Evolutionary conservation across 176 grass and related monocot species (phyloP).

Genomic region (maize (Zea mays)): Zm-B73-REFERENCE-NAM-5.0 NC_050096.1:235474501-235475000

Average conservation of each 20-base stretch:
- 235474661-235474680: constrained; percentile 36
- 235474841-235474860: constrained; percentile 36
- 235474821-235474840: constrained; percentile 60
- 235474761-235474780: constrained; percentile 36
- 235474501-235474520: constrained; percentile 13
- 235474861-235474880: constrained; percentile 38
- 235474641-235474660: constrained; percentile 55
- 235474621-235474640: constrained; percentile 83
- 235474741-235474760: constrained; percentile 60
- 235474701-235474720: constrained; percentile 35
- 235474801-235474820: constrained; percentile 48
- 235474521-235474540: not conserved
- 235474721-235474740: constrained; percentile 45
- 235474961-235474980: not conserved
- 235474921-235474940: constrained; percentile 12
- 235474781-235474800: constrained; percentile 57
- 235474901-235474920: not conserved
- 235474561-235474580: constrained; percentile 80
- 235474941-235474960: constrained; percentile 4
- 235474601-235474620: constrained; percentile 93
- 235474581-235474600: constrained; percentile 94
- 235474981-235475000: constrained; percentile 17
- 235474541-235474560: constrained; percentile 12
- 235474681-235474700: constrained; percentile 39
- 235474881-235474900: not conserved